These are phyloP conservation scores for Lagenidium sp. DNA, from an alignment of 352 stramenopile genomes.

Conservation along the genomic window DNA sequence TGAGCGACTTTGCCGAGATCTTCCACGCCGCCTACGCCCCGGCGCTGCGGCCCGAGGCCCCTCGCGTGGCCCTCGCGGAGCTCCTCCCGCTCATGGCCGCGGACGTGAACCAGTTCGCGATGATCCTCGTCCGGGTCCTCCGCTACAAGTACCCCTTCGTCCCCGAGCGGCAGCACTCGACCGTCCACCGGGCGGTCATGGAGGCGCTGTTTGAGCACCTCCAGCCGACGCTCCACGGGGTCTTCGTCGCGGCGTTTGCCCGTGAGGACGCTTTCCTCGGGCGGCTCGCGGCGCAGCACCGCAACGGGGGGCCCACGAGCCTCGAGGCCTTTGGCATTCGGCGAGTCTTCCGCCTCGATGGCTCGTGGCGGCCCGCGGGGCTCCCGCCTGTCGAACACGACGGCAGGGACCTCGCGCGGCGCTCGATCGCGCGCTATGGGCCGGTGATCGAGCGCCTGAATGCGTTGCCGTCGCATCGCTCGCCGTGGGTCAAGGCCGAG, in stretches of 20 bases:
- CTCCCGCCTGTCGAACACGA: too few relatives aligned
- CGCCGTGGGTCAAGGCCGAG: constrained; percentile 41
- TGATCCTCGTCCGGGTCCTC: constrained; percentile 42
- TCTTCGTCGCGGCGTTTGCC: constrained; percentile 43
- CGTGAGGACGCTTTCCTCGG: constrained; percentile 33
- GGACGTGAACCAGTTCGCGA: constrained; percentile 40
- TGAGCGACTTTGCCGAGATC: constrained; percentile 39
- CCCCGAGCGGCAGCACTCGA: constrained; percentile 3
- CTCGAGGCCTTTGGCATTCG: constrained; percentile 32
- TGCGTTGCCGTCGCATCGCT: constrained; percentile 31
- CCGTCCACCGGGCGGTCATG: constrained; percentile 34
- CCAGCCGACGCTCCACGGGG: constrained; percentile 42
- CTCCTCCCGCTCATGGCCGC: constrained; percentile 34
- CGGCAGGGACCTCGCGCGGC: constrained; percentile 16
- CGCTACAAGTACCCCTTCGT: constrained; percentile 42
- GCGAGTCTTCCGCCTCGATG: constrained; percentile 43
- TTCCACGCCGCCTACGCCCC: constrained; percentile 36
- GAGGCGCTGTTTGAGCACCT: constrained; percentile 55
- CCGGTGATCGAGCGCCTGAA: constrained; percentile 33
- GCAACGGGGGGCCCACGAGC: constrained; percentile 3
- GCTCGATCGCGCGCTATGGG: constrained; percentile 26
- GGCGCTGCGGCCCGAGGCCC: constrained; percentile 9
- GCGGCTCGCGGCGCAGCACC: constrained; percentile 17
- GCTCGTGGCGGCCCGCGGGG: constrained; percentile 16
- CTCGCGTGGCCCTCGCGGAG: constrained; percentile 1